Percentiles rank a stretch among this genome's conserved stretches.
Evolutionary conservation across 768 basidiomycete genomes (phyloP).

Genomic region (Gyrodon lividus): DNA sequence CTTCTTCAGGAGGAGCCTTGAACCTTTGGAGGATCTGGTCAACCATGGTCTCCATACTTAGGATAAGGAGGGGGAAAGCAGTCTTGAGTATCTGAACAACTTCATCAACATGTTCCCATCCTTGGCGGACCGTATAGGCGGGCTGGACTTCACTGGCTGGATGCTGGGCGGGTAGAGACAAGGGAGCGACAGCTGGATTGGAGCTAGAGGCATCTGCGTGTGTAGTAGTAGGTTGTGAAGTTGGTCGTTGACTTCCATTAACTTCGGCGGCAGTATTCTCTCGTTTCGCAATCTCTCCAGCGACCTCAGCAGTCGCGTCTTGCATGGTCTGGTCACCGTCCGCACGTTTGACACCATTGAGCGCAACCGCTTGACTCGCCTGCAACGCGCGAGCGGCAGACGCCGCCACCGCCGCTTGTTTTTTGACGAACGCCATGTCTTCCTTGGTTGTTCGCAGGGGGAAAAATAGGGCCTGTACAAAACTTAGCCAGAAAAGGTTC

Average conservation of each 20-base stretch:
- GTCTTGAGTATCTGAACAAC: slow-evolving; percentile 93
- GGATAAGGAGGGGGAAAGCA: slow-evolving; percentile 88
- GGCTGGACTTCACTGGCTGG: slow-evolving; percentile 21
- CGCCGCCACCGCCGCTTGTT: slow-evolving; percentile 36
- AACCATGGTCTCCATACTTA: slow-evolving; percentile 95
- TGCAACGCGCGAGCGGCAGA: slow-evolving; percentile 34
- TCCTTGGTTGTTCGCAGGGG: slow-evolving; percentile 83
- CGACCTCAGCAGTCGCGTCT: slow-evolving; percentile 27
- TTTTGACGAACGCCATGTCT: slow-evolving; percentile 54
- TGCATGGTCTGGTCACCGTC: slow-evolving; percentile 33
- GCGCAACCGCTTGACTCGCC: slow-evolving; percentile 30
- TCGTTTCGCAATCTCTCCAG: slow-evolving; percentile 27
- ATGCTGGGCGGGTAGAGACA: slow-evolving; percentile 16
- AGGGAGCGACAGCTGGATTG: not conserved
- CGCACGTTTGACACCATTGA: slow-evolving; percentile 29
- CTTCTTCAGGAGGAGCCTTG: slow-evolving; percentile 88
- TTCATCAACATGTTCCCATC: slow-evolving; percentile 92
- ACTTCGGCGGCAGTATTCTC: slow-evolving; percentile 18
- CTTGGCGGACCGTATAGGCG: slow-evolving; percentile 51
- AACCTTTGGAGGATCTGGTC: slow-evolving; percentile 91
- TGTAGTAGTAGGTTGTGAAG: slow-evolving; percentile 1
- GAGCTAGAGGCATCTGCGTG: slow-evolving; percentile 20
- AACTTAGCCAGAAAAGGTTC: slow-evolving; percentile 4
- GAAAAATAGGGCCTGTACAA: slow-evolving; percentile 85
- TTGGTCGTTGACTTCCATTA: slow-evolving; percentile 26